phyloP scores from a whole-genome alignment of 2,329 filamentous ascomycete genomes.

The Beauveria sp. region DNA sequence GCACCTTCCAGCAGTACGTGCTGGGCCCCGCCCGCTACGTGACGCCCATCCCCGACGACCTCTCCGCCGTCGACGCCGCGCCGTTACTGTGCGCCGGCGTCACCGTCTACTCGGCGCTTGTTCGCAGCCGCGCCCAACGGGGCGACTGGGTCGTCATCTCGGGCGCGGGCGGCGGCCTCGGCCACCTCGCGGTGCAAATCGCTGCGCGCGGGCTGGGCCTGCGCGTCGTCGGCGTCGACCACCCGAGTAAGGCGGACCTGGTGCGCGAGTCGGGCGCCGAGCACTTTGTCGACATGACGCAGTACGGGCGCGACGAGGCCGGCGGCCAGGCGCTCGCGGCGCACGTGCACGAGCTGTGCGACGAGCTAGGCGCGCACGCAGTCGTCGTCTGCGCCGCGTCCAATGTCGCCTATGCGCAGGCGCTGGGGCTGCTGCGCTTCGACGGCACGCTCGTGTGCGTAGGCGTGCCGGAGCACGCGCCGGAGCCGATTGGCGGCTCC shows the following conservation, averaged over 20 bases:
- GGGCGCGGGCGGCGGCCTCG: slow-evolving; percentile 68
- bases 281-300: slow-evolving; percentile 38
- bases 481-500: slow-evolving; percentile 34
- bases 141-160: slow-evolving; percentile 68
- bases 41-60: slow-evolving; percentile 30
- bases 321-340: slow-evolving; percentile 34
- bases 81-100: slow-evolving; percentile 63
- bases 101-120: slow-evolving; percentile 62
- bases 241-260: slow-evolving; percentile 18
- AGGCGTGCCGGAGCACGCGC: slow-evolving; percentile 16
- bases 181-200: slow-evolving; percentile 64
- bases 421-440: slow-evolving; percentile 19
- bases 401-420: slow-evolving; percentile 17
- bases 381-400: slow-evolving; percentile 19
- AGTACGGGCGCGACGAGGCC: slow-evolving; percentile 8
- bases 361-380: slow-evolving; percentile 15
- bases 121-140: slow-evolving; percentile 55
- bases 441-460: slow-evolving; percentile 23
- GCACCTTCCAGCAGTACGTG: slow-evolving; percentile 20
- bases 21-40: slow-evolving; percentile 30
- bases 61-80: slow-evolving; percentile 32
- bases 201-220: slow-evolving; percentile 36
- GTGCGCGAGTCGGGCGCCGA: slow-evolving; percentile 20
- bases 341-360: slow-evolving; percentile 14
- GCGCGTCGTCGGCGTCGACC: slow-evolving; percentile 22